Base-by-base conservation (phyloP, 2,329 filamentous ascomycete genomes). In the Exophiala viscosa region DNA sequence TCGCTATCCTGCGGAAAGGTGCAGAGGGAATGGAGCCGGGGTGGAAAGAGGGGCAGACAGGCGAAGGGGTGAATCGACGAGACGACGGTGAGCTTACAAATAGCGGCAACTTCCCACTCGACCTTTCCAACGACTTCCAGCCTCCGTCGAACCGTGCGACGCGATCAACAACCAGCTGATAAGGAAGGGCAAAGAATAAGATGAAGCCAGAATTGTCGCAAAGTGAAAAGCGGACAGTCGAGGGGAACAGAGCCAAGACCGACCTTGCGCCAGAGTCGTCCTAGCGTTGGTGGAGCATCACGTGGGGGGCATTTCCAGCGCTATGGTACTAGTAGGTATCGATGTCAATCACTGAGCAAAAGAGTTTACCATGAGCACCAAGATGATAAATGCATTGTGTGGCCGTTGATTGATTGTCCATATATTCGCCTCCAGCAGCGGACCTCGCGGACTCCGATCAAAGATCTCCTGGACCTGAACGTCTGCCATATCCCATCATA, bases 51-150 rank as follows among this genome's bases (percentile, higher is more conserved):
- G 47, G 41, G 31, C 32, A 44, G 18, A 11, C 13, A 38, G 34
- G 48, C 14, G 15, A 20, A n/a, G 17, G 31, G 31, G 34, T 35
- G 23, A 44, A n/a, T 38, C n/a, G 32, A 48, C 15, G 11, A 11
- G 9, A 38, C n/a, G 34, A 33, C n/a, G 28, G n/a, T 17, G 33
- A 23, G 57, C 59, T 58, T 48, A 60, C 57, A 56, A 49, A 36
- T 53, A 46, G 53, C 58, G 46, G 23, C 58, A 56, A 57, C 59
- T 60, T 58, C 57, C 59, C 59, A 47, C 59, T 49, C 59, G 57
- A 58, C 59, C 49, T 57, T 58, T 61, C 59, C 59, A 58, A 56
- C 59, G 56, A 53, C 57, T 58, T 54, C 57, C 59, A 55, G 58
- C 59, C 59, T 58, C 59, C 59, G 45, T 52, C 43, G 44, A 52